phyloP scores from a whole-genome alignment of 108 stramenopile species.

The Epithemia pelagica region DNA sequence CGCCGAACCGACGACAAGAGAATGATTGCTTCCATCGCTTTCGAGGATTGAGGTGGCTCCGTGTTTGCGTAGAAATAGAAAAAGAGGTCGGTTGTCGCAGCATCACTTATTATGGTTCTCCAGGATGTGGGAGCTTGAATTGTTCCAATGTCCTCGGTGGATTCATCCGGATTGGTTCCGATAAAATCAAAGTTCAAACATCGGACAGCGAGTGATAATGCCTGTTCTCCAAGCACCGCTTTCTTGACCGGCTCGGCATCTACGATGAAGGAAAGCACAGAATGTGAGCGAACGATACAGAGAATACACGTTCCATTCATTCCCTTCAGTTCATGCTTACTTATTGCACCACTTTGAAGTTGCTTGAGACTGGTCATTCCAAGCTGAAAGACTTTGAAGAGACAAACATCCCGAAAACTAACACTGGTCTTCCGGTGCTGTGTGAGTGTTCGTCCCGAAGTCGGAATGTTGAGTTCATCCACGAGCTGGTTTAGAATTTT shows the following conservation, averaged over 20 bases:
- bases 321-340: slow-evolving; percentile 33
- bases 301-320: too few relatives aligned
- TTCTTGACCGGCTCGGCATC: slow-evolving; percentile 70
- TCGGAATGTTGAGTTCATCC: slow-evolving; percentile 94
- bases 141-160: slow-evolving; percentile 95
- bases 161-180: slow-evolving; percentile 97
- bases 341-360: slow-evolving; percentile 75
- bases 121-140: slow-evolving; percentile 95
- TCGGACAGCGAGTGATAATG: slow-evolving; percentile 73
- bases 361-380: slow-evolving; percentile 91
- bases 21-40: slow-evolving; percentile 92
- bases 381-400: slow-evolving; percentile 89
- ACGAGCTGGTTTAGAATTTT: slow-evolving; percentile 94
- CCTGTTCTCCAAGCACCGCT: slow-evolving; percentile 74
- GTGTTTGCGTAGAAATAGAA: slow-evolving; percentile 94
- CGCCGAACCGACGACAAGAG: slow-evolving; percentile 85
- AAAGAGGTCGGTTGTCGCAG: slow-evolving; percentile 80
- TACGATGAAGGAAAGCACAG: slow-evolving; percentile 17
- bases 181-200: slow-evolving; percentile 97
- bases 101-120: slow-evolving; percentile 82
- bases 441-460: slow-evolving; percentile 87
- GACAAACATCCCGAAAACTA: slow-evolving; percentile 89
- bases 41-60: slow-evolving; percentile 83
- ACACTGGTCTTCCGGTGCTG: slow-evolving; percentile 97
- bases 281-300: neutral